Percentiles rank a stretch among this genome's conserved stretches.
Conservation (phyloP, 306 rosid genomes). For the Bauhinia variegata region DNA sequence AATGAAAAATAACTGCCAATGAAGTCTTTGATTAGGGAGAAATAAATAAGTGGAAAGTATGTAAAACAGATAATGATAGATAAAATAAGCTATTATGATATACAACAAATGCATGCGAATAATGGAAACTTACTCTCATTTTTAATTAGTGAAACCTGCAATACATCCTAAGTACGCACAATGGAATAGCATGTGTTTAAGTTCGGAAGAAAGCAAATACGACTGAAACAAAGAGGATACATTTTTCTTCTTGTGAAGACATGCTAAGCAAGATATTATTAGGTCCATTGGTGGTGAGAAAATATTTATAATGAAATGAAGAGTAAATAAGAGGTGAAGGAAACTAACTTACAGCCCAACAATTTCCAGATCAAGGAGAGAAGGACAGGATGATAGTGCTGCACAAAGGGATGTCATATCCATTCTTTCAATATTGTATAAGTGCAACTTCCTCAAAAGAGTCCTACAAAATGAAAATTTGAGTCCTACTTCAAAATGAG, state of each 20-base stretch:
- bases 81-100: constrained; percentile 9
- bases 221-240: constrained; percentile 14
- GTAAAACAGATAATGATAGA: constrained; percentile 4
- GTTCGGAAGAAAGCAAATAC: constrained; percentile 9
- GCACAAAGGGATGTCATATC: constrained; percentile 76
- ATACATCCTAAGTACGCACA: constrained; percentile 7
- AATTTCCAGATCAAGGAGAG: constrained; percentile 92
- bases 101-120: not conserved
- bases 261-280: constrained; percentile 7
- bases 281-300: constrained; percentile 11
- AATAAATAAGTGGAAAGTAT: constrained; percentile 29
- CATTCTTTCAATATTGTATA: constrained; percentile 92
- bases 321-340: constrained; percentile 25
- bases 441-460: constrained; percentile 82
- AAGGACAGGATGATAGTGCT: constrained; percentile 80
- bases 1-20: constrained; percentile 20
- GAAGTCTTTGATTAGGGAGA: constrained; percentile 14
- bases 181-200: constrained; percentile 18
- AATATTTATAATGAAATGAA: constrained; percentile 32
- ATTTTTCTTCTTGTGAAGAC: not conserved
- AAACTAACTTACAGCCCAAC: constrained; percentile 97
- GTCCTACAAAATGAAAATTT: constrained; percentile 53
- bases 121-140: not conserved
- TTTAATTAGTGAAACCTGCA: too few species aligned
- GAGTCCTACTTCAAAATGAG: constrained; percentile 26